phyloP scores from a whole-genome alignment of 768 basidiomycete genomes.

The Lenzites betulinus region DNA sequence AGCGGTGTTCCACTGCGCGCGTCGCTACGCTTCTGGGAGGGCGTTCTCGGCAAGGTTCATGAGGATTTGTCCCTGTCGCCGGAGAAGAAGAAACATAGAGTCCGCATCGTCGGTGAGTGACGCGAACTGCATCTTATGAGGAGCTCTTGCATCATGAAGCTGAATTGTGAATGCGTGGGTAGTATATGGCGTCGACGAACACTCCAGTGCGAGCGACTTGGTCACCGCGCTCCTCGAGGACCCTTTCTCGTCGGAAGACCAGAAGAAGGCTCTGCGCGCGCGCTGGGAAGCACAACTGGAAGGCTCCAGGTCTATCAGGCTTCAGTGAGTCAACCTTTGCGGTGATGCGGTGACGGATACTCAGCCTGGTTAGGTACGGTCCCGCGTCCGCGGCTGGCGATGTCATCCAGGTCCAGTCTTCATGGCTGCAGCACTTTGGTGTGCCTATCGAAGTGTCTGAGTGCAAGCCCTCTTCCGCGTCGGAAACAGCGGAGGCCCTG shows the following conservation, averaged over 20 bases:
- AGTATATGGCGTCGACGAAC: conserved; percentile 64
- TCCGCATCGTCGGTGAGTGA: conserved; percentile 51
- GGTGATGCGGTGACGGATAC: neutral
- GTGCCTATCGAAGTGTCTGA: conserved; percentile 36
- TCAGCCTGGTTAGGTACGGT: conserved; percentile 19
- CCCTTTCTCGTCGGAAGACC: conserved; percentile 60
- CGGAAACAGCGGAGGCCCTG: conserved; percentile 20
- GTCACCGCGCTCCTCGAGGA: conserved; percentile 73
- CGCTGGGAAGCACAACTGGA: conserved; percentile 42
- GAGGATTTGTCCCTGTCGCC: conserved; percentile 34
- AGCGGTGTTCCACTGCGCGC: conserved; percentile 24
- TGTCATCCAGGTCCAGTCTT: conserved; percentile 42
- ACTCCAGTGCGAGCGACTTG: conserved; percentile 55
- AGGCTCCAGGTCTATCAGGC: conserved; percentile 3
- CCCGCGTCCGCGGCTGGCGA: conserved; percentile 2
- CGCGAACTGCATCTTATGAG: no score
- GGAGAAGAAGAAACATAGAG: conserved; percentile 31
- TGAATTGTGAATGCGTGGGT: neutral
- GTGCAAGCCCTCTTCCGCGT: conserved; percentile 16
- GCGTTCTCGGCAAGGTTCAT: conserved; percentile 40
- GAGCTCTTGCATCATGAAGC: no score
- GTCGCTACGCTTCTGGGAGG: conserved; percentile 49
- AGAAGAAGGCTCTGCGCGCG: conserved; percentile 44
- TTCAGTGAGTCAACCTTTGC: conserved; percentile 13
- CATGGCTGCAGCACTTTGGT: conserved; percentile 59